These are phyloP conservation scores for Blattamonas nauphoetae DNA, from an alignment of 78 protist species.

Conservation along the genomic window DNA sequence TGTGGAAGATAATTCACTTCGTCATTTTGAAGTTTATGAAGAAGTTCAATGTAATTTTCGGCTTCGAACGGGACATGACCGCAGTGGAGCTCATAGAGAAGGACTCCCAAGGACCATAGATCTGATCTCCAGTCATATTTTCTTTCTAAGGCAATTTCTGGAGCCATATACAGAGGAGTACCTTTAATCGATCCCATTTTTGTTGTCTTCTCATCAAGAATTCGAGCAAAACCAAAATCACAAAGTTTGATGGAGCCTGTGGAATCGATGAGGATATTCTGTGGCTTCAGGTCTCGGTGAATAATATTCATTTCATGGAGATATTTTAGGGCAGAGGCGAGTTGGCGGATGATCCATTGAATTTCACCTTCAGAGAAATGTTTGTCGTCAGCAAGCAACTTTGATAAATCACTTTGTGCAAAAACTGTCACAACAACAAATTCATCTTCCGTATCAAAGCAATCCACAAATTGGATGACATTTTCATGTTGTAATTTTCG, in stretches of 20 bases:
- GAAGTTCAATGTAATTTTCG: neutral
- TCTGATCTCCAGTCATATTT: neutral
- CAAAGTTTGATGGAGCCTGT: conserved; percentile 8
- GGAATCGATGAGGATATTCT: conserved; percentile 26
- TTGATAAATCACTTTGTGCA: neutral
- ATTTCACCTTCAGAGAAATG: neutral
- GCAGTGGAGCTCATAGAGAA: neutral
- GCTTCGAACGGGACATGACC: neutral
- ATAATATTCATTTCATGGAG: conserved; percentile 19
- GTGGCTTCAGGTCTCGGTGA: conserved; percentile 44
- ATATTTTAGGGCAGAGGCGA: neutral
- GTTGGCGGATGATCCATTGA: conserved; percentile 1
- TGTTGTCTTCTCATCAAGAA: neutral
- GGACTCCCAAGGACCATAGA: neutral
- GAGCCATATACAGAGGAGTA: neutral
- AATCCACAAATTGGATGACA: neutral
- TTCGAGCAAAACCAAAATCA: conserved; percentile 37
- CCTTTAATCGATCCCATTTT: neutral
- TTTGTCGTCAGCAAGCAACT: neutral
- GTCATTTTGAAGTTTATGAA: neutral
- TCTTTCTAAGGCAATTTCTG: neutral
- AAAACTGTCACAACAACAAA: neutral
- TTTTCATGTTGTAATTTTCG: neutral
- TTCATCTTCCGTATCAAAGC: neutral
- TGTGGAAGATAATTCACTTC: neutral